Evolutionary conservation across 1,139 yeast species (phyloP).

Genomic region (Blastobotrys capitulatus): DNA sequence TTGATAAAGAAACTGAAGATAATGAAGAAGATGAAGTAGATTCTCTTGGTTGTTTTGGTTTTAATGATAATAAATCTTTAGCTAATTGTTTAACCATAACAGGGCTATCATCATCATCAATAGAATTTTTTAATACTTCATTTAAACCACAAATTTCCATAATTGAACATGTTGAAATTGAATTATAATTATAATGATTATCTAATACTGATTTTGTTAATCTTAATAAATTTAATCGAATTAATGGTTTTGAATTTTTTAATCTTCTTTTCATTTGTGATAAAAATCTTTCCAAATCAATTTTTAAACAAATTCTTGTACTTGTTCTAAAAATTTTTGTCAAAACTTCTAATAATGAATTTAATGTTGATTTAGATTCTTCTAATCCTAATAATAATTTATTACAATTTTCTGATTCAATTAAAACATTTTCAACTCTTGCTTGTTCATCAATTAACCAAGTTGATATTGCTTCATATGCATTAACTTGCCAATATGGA

Average conservation of each 20-base stretch:
- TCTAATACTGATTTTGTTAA: background rate
- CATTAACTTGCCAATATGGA: slow-evolving; percentile 67
- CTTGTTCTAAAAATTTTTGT: slow-evolving; percentile 16
- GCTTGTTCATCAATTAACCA: slow-evolving; percentile 35
- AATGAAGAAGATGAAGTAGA: too few relatives aligned
- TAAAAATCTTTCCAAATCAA: slow-evolving; percentile 12
- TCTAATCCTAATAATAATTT: slow-evolving; percentile 13
- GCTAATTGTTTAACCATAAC: slow-evolving; percentile 21
- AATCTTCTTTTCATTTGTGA: slow-evolving; percentile 11
- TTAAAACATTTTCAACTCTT: slow-evolving; percentile 24
- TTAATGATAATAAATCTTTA: slow-evolving; percentile 12
- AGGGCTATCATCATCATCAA: slow-evolving; percentile 10
- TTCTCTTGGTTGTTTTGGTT: too few relatives aligned
- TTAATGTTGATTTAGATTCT: slow-evolving; percentile 12
- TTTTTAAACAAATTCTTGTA: slow-evolving; percentile 13
- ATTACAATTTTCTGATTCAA: slow-evolving; percentile 6
- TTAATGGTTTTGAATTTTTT: slow-evolving; percentile 13
- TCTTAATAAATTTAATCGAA: slow-evolving; percentile 15
- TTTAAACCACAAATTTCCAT: slow-evolving; percentile 14
- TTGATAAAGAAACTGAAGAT: too few relatives aligned
- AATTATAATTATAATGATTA: background rate
- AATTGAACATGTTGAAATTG: background rate
- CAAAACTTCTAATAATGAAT: slow-evolving; percentile 15
- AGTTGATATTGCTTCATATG: slow-evolving; percentile 50
- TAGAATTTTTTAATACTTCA: slow-evolving; percentile 7